These are phyloP conservation scores for Cryphonectria parasitica DNA, from an alignment of 2,329 filamentous ascomycete genomes.

Conservation along the genomic window DNA sequence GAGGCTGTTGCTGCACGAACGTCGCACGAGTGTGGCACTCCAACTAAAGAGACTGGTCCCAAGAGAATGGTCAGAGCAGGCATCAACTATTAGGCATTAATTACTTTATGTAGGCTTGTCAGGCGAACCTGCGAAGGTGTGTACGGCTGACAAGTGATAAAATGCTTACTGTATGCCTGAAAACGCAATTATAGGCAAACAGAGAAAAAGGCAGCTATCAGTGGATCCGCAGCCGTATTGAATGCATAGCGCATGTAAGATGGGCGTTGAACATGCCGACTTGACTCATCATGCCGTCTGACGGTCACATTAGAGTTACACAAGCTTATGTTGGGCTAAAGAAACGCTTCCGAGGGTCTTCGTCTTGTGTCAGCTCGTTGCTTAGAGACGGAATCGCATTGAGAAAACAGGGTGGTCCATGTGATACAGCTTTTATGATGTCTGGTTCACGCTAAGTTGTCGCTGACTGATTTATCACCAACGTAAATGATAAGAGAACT, in stretches of 20 bases:
- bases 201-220: neutral
- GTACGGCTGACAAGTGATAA: neutral
- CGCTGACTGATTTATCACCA: neutral
- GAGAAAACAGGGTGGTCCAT: neutral
- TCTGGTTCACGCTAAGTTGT: neutral
- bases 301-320: neutral
- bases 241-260: neutral
- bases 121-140: neutral
- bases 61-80: neutral
- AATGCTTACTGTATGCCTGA: neutral
- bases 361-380: constrained; percentile 1
- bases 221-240: neutral
- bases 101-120: neutral
- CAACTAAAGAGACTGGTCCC: neutral
- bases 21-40: neutral
- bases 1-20: neutral
- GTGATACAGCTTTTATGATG: neutral
- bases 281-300: constrained; percentile 4
- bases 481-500: neutral
- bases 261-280: neutral
- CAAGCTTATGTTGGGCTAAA: neutral
- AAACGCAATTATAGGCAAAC: neutral
- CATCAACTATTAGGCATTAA: neutral
- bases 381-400: neutral
- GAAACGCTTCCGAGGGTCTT: neutral